Base-by-base conservation (phyloP, 2,329 filamentous ascomycete genomes). In the Aureobasidium sp. region DNA sequence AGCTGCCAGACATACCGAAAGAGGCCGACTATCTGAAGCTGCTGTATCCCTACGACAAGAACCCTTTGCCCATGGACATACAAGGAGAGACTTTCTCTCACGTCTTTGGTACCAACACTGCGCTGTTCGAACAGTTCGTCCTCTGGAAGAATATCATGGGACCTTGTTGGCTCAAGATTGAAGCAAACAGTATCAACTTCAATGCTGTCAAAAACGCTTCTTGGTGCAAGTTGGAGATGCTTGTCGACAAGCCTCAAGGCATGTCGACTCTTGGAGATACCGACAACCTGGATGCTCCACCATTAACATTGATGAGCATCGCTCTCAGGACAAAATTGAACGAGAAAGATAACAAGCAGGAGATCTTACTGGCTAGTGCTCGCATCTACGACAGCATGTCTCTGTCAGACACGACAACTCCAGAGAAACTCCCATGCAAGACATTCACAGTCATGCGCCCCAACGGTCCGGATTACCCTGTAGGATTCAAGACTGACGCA, bases 71-170 rank as follows among this genome's bases (percentile, higher is more conserved):
- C n/a, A 79, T 83, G 59, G 87, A 88, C 64, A 76, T 83, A 6
- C 84, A 80, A 44, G 94, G 94, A 31, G 86, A 96, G 72, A 97
- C 94, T 0, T 99, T 93, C 71, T 97, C 93, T 1, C 90, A 90
- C 66, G 87, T 96, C 27, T 99, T 99, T 68, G 94, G 95, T 31
- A 88, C 89, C 62, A 96, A 94, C 73, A 99, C 94, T 0, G 86
- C 90, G 1, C 81, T 99, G 0, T 99, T 99, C 68, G 94, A 99
- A 75, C 94, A 99, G 69, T 99, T 99, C 71, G 94, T 99, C 22
- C 81, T 99, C 5, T 97, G 92, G 89, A 97, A 97, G 77, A 96
- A 96, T 71, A 90, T 99, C 68, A 99, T 97, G 93, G 94, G 94
- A 1, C 94, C 94, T 33, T 97, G 94, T 73, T 99, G 94, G 94